Base-by-base conservation (phyloP, 2,329 filamentous ascomycete species). In the Claviceps spartinae region DNA sequence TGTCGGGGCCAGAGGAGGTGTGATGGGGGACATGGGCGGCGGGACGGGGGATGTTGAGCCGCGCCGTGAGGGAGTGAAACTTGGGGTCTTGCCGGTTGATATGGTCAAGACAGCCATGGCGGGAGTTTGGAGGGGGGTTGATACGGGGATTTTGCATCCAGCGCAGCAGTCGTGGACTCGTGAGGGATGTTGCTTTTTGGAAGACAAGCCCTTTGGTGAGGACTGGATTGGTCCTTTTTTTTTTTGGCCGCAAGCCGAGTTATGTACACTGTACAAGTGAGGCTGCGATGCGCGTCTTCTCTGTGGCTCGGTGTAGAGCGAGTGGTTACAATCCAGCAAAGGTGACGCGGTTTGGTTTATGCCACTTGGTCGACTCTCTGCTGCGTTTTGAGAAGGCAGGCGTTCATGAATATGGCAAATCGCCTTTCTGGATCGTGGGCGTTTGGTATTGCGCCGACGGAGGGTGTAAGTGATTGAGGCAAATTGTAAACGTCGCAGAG, bases 1-100 rank as follows among this genome's bases (percentile, higher is more conserved):
- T 38, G 67, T 61, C 14, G 70, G 66, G 52, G 64, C 65, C 24
- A 72, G 63, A 7, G 74, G 74, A 9, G 77, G 76, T 18, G 77
- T 78, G 55, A 79, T 73, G 50, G 77, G 77, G 55, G 75, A 78
- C 56, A 79, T 68, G 51, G 75, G 71, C 22, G 77, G 77, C 34
- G 70, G 68, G 34, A 61, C 61, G 2, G 76, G 75, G 18, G 75
- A 76, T 37, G 69, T 64, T 40, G 70, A 63, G 26, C 43, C 69
- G 68, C 40, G 70, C 62, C 68, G 68, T 24, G 63, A 58, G 52
- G 54, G 52, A 43, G 20, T 44, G 11, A 24, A 44, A 24, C 14
- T 16, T 2, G 42, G 43, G 57, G 54, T 53, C 56, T 59, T 57
- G 55, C 61, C 59, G 45, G 63, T 63, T 36, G 61, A 58, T 47